Evolutionary conservation across 164 flowering plant genomes (phyloP), one percentile per base, ranked within the genome.

Genomic region (Vitis amurensis): DNA sequence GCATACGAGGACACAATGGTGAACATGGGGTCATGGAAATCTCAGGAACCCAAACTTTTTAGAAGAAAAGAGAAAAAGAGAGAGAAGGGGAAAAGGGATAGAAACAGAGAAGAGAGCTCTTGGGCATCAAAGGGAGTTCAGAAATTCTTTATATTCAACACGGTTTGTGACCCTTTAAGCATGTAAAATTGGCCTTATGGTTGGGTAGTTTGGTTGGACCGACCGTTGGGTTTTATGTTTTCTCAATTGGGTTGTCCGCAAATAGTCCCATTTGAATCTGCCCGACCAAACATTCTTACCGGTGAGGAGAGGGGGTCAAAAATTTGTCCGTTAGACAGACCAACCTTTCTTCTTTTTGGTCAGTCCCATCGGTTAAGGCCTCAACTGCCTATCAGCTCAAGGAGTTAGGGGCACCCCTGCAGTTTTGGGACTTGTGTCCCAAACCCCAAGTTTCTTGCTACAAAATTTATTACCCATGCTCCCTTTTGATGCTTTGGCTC

Each of bases 251-350:
- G 27, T 23, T 23, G 27, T 23, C 27, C 27, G 2, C 27, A 37
- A 37, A 37, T 1, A 37, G 44, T 19, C 6, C 6, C 7, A 37
- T 37, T 37, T 37, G 44, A 37, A 37, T 37, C 44, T 37, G 55
- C 55, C 61, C 60, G 56, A 71, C 75, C 79, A 76, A 76, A 76
- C 76, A 69, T 69, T 72, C 75, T 27, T 14, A 30, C 9, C 12
- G 11, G 14, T 8, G n/a, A 64, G 19, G 30, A 11, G 30, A 3
- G 8, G 56, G 6, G 49, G 8, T 10, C 6, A 12, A 1, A 12
- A 56, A 2, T 66, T 16, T 8, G 29, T 51, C 44, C 55, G 73
- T 69, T 64, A 66, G 76, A 61, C 74, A 50, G 30, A 72, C 73
- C 79, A 68, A 76, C 59, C 79, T 72, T 76, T 72, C 79, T 53